Evolutionary conservation across 2,329 filamentous ascomycete species (phyloP), one percentile per base, ranked within the genome.

Genomic region (Xylaria sp.): DNA sequence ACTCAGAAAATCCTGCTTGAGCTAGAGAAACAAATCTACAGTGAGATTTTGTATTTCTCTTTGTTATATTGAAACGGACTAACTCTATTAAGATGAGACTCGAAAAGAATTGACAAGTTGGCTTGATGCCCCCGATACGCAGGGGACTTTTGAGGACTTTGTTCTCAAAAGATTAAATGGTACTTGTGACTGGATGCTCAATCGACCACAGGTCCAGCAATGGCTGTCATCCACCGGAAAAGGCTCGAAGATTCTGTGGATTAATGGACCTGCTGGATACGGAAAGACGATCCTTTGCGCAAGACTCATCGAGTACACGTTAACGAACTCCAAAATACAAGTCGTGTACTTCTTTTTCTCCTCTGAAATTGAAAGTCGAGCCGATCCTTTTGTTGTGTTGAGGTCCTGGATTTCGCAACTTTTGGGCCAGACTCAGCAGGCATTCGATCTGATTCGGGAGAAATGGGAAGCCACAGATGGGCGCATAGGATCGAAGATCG

Each of bases 241-340:
- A 1, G 13, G 48, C 6, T 18, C 71, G 0, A 74, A 72, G 10
- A 0, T 79, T 1, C 65, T 81, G 0, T 81, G 80, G 79, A 73
- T 81, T 16, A 69, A 77, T 44, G 78, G 78, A 1, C 73, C 72
- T 27, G 65, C 76, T 29, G 76, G 79, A 0, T 80, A 77, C 18
- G 79, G 79, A 1, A 81, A 81, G 65, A 81, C 79, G 0, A 50
- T 80, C 0, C 66, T 81, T 0, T 77, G 77, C 60, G 74, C 80
- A 1, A 72, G 65, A 8, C 40, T 82, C 0, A 62, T 78, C 0
- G 53, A 80, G 12, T 44, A 78, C 37, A 16, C 81, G 0, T 54
- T 60, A 0, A 8, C 47, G 0, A 54, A 18, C 0, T 42, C 64
- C 0, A 5, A 66, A 5, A 65, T 0, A 53, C 53, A 0, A 72